Percentiles rank a stretch among this genome's conserved stretches.
These are phyloP conservation scores for Capsicum baccatum DNA, from an alignment of 257 asterid genomes.

Conservation along the genomic window DNA sequence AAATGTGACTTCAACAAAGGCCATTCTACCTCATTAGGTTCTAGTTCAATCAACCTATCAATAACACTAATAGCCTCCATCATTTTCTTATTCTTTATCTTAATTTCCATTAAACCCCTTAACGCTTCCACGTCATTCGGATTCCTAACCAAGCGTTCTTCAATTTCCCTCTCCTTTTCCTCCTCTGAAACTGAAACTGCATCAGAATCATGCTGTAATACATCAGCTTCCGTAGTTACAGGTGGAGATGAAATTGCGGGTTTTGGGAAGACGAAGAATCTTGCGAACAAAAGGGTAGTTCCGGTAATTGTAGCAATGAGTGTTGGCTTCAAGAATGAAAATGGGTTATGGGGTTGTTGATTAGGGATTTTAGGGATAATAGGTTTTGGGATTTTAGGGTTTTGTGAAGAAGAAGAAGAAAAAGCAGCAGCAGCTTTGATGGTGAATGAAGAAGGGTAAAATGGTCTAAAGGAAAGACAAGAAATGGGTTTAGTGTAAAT, in stretches of 20 bases:
- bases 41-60: conserved; percentile 60
- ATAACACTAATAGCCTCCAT: conserved; percentile 65
- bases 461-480: conserved; percentile 38
- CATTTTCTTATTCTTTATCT: conserved; percentile 59
- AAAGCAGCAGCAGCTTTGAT: conserved; percentile 10
- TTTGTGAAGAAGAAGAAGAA: conserved; percentile 14
- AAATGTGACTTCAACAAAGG: conserved; percentile 83
- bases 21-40: conserved; percentile 85
- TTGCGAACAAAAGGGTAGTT: conserved; percentile 37
- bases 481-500: conserved; percentile 38
- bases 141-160: conserved; percentile 51
- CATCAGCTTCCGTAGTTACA: conserved; percentile 46
- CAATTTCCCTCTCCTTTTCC: conserved; percentile 57
- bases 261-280: conserved; percentile 28
- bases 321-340: conserved; percentile 35
- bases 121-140: conserved; percentile 63
- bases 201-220: conserved; percentile 29
- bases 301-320: conserved; percentile 43
- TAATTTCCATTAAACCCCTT: conserved; percentile 68
- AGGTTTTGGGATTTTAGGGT: conserved; percentile 25
- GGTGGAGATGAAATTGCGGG: conserved; percentile 40
- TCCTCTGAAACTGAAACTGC: conserved; percentile 34
- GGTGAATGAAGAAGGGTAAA: conserved; percentile 4
- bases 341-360: neutral
- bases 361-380: conserved; percentile 9